Conservation (phyloP, 2,329 filamentous ascomycete species). For the Aphanocladium album region DNA sequence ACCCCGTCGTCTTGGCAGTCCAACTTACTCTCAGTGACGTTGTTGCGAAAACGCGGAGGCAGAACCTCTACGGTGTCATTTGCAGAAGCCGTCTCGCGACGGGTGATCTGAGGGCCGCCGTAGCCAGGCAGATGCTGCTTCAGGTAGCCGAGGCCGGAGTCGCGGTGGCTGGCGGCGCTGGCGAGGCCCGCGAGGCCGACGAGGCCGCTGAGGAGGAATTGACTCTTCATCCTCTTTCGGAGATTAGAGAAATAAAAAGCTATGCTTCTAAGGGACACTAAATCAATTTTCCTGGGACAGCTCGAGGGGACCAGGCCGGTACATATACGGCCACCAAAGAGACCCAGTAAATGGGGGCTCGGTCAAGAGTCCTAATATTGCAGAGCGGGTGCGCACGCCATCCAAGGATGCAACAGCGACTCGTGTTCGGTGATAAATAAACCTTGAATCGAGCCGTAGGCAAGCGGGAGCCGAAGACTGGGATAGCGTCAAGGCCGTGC, state of each 20-base stretch:
- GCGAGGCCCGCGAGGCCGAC: conserved; percentile 3
- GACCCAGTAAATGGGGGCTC: background rate
- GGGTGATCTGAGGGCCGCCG: background rate
- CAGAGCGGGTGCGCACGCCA: background rate
- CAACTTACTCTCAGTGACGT: conserved; percentile 18
- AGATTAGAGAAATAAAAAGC: background rate
- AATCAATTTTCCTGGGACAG: background rate
- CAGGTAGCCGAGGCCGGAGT: background rate
- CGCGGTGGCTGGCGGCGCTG: background rate
- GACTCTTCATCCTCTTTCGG: conserved; percentile 7
- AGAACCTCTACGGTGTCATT: background rate
- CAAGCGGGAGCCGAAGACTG: background rate
- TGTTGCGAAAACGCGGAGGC: conserved; percentile 15
- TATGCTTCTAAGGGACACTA: background rate
- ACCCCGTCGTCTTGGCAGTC: background rate
- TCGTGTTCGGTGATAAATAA: background rate
- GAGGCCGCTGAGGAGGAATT: background rate
- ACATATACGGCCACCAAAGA: background rate
- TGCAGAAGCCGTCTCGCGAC: background rate
- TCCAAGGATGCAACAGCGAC: no score
- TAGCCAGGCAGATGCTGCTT: background rate
- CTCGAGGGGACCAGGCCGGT: background rate
- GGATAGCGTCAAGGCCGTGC: background rate
- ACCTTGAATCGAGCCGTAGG: background rate
- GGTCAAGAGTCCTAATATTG: no score